Conservation (phyloP, 73 alveolate genomes). For the Paramecium caudatum region DNA sequence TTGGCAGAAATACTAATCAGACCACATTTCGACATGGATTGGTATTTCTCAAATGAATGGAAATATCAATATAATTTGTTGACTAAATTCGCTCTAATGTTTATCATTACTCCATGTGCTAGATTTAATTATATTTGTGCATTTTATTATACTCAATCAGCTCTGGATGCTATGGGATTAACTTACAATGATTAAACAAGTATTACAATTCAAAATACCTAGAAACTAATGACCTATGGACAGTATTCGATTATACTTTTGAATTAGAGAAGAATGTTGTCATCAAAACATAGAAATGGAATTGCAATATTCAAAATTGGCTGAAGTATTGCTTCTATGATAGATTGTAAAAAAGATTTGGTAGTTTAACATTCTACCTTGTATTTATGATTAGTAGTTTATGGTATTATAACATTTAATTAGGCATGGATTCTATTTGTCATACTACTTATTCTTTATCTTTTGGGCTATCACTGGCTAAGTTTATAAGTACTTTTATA, state of each 20-base stretch:
- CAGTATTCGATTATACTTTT: slow-evolving; percentile 25
- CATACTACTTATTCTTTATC: slow-evolving; percentile 23
- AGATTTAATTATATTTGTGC: slow-evolving; percentile 40
- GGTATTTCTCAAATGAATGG: slow-evolving; percentile 29
- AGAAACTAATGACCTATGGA: slow-evolving; percentile 28
- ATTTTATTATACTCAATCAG: slow-evolving; percentile 29
- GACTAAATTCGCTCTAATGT: not conserved
- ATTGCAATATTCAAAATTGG: slow-evolving; percentile 37
- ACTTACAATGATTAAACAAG: slow-evolving; percentile 47
- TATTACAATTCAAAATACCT: not conserved
- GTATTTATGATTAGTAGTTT: slow-evolving; percentile 41
- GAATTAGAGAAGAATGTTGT: slow-evolving; percentile 54
- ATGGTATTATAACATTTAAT: not conserved
- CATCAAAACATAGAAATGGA: slow-evolving; percentile 48
- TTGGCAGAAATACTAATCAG: slow-evolving; percentile 11
- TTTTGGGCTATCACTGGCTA: slow-evolving; percentile 56
- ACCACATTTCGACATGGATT: slow-evolving; percentile 56
- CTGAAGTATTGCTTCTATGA: slow-evolving; percentile 66
- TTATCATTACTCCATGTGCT: not conserved
- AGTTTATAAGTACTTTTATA: slow-evolving; percentile 24
- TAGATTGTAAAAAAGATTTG: slow-evolving; percentile 28
- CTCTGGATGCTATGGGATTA: slow-evolving; percentile 55
- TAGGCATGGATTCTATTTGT: slow-evolving; percentile 66
- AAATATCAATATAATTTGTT: slow-evolving; percentile 5
- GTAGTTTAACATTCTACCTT: slow-evolving; percentile 7